Percentiles rank a stretch among this genome's conserved stretches.
Evolutionary conservation across 495 filamentous ascomycete genomes (phyloP).

Genomic region (Hypoxylon lenormandii): DNA sequence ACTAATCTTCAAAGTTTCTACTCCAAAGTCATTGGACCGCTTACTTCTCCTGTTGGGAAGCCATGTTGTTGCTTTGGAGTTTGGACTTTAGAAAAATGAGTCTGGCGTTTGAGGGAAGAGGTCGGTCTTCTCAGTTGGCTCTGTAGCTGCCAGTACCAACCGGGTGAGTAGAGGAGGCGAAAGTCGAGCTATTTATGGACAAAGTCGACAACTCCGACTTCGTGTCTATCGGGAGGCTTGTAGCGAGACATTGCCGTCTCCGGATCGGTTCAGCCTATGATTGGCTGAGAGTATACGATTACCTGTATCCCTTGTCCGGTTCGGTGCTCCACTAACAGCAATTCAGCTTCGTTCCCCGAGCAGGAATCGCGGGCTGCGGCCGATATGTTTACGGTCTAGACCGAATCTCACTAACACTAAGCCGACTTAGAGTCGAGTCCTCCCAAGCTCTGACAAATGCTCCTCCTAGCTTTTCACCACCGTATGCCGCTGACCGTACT

Average conservation of each 20-base stretch:
- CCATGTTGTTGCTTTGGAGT: neutral
- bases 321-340: conserved; percentile 18
- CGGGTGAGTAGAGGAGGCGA: neutral
- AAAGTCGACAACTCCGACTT: neutral
- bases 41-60: conserved; percentile 13
- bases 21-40: neutral
- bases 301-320: conserved; percentile 10
- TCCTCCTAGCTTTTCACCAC: neutral
- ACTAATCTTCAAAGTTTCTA: neutral
- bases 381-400: neutral
- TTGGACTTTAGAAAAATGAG: neutral
- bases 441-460: neutral
- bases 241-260: neutral
- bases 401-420: neutral
- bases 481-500: neutral
- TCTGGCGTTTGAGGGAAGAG: neutral
- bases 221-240: neutral
- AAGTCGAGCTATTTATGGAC: conserved; percentile 26
- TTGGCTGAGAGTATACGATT: conserved; percentile 31
- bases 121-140: neutral
- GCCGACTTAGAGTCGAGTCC: neutral
- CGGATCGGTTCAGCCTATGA: conserved; percentile 2
- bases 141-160: neutral
- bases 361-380: conserved; percentile 21
- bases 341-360: conserved; percentile 19